These are phyloP conservation scores for Globisporangium yorkense DNA, from an alignment of 352 stramenopile species.

Conservation along the genomic window DNA sequence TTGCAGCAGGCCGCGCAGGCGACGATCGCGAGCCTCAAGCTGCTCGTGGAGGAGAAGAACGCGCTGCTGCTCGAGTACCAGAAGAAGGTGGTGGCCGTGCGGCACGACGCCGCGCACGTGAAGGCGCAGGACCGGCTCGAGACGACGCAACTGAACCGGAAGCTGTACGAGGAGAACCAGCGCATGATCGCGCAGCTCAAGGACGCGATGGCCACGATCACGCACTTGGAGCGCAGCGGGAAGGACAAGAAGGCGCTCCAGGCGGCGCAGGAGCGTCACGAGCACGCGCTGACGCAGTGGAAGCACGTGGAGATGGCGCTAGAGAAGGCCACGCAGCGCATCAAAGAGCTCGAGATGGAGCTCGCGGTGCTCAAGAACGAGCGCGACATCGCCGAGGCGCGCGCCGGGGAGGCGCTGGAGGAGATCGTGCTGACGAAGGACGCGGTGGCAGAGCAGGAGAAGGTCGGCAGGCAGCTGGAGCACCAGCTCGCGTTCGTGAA, in stretches of 20 bases:
- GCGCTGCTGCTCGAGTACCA: slow-evolving; percentile 53
- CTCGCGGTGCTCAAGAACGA: slow-evolving; percentile 47
- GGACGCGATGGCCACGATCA: slow-evolving; percentile 63
- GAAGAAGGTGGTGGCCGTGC: slow-evolving; percentile 40
- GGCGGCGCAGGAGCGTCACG: slow-evolving; percentile 55
- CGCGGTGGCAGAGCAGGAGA: slow-evolving; percentile 23
- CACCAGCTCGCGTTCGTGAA: slow-evolving; percentile 35
- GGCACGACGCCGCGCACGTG: slow-evolving; percentile 35
- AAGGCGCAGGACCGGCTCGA: slow-evolving; percentile 54
- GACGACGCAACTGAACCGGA: slow-evolving; percentile 48
- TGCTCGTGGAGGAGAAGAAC: slow-evolving; percentile 77
- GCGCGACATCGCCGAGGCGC: slow-evolving; percentile 65
- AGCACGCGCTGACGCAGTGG: slow-evolving; percentile 66
- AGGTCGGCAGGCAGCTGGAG: slow-evolving; percentile 38
- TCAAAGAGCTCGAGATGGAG: slow-evolving; percentile 59
- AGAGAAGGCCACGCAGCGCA: slow-evolving; percentile 31
- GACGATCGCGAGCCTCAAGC: slow-evolving; percentile 79
- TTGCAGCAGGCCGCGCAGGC: slow-evolving; percentile 71
- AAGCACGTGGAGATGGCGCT: slow-evolving; percentile 62
- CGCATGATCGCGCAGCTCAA: slow-evolving; percentile 64
- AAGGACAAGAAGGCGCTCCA: slow-evolving; percentile 53
- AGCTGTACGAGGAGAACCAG: slow-evolving; percentile 78
- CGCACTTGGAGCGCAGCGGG: slow-evolving; percentile 47
- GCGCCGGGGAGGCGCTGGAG: slow-evolving; percentile 73
- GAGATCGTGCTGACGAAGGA: slow-evolving; percentile 73